Base-by-base conservation (phyloP, 768 basidiomycete species). In the Hericium rajendrae region DNA sequence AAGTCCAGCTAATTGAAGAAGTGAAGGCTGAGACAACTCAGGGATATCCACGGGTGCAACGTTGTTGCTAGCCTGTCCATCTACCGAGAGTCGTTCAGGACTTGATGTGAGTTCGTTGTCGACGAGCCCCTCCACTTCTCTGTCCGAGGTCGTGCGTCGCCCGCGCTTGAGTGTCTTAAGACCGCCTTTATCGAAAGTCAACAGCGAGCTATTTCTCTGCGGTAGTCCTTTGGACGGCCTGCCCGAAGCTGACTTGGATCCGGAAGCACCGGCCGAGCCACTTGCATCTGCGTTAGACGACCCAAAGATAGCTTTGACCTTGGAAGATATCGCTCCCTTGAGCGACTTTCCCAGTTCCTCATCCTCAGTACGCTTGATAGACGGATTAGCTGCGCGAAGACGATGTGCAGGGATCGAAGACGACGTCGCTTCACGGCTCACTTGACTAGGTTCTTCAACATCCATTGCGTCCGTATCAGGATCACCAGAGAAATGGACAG, bases 91-190 rank as follows among this genome's bases (percentile, higher is more conserved):
- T 43, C 8, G 41, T 20, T 18, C 57, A 54, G 15, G 26, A 52
- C 38, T 51, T 24, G 62, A 53, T 41, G 55, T 54, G 6, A 57
- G 54, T 39, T 49, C 49, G 13, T 59, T 54, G 15, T 57, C 46
- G 38, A 62, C 52, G 10, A 26, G 18, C 20, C 3, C 49, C 10
- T 20, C 10, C 8, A 26, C 48, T 11, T 37, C 48, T 1, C 40
- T 40, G 4, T 59, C 54, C 24, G 41, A 3, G 6, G 48, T 38
- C 60, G 55, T 53, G n/a, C 10, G 15, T 6, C 32, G 32, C 18
- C 15, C 10, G 54, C 41, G 54, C n/a, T 22, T 56, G 28, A 59
- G 40, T 1, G 52, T 51, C 20, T 50, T 54, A 22, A 61, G 57
- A 8, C 3, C 18, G 4, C 60, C 62, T 22, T 56, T 62, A n/a